Conservation (phyloP, 2,329 filamentous ascomycete species). For the Fusarium subtropicale region DNA sequence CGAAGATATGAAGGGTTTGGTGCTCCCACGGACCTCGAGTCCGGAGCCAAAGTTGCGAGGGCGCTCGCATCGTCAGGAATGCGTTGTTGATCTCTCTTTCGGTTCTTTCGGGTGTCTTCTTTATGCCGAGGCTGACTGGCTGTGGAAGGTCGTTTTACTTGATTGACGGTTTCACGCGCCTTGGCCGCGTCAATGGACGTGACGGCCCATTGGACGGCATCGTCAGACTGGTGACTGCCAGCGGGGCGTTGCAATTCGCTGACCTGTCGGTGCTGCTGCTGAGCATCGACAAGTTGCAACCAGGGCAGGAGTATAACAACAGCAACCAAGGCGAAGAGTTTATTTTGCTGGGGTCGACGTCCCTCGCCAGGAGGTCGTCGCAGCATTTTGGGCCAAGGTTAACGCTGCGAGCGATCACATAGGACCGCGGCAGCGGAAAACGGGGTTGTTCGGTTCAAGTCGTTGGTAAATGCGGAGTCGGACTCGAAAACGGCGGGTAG, state of each 20-base stretch:
- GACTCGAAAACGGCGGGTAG: constrained; percentile 23
- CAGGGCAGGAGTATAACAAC: constrained; percentile 68
- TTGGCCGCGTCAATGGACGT: constrained; percentile 48
- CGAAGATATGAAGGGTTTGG: constrained; percentile 72
- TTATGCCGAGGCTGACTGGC: constrained; percentile 43
- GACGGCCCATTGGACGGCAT: constrained; percentile 50
- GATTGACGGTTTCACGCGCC: constrained; percentile 46
- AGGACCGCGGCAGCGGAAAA: constrained; percentile 32
- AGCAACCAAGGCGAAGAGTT: constrained; percentile 66
- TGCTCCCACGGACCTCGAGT: constrained; percentile 88
- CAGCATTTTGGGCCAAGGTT: constrained; percentile 60
- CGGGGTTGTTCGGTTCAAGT: background rate
- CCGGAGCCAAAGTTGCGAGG: constrained; percentile 98
- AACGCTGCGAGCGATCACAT: constrained; percentile 41
- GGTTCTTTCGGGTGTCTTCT: constrained; percentile 47
- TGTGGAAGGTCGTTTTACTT: constrained; percentile 44
- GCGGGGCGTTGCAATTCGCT: constrained; percentile 40
- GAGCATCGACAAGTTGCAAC: constrained; percentile 68
- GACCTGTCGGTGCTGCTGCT: constrained; percentile 67
- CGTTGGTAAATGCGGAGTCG: constrained; percentile 32
- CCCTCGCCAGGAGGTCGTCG: constrained; percentile 72
- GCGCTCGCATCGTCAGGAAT: constrained; percentile 84
- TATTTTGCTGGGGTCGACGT: constrained; percentile 61
- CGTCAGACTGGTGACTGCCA: constrained; percentile 47
- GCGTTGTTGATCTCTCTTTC: constrained; percentile 50